phyloP scores from a whole-genome alignment of 1,139 yeast genomes.

The Blastobotrys elegans region DNA sequence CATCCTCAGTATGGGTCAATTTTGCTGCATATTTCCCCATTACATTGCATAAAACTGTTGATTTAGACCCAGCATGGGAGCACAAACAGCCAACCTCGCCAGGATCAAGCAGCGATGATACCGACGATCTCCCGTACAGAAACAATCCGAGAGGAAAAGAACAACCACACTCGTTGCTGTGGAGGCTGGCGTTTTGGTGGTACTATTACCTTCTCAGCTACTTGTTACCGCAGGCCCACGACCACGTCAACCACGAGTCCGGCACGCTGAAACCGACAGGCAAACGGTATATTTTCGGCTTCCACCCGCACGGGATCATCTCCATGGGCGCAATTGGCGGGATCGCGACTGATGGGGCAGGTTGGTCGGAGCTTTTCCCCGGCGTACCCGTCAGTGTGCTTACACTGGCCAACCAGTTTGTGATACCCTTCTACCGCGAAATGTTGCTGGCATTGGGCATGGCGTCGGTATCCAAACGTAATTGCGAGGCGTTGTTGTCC shows the following conservation, averaged over 20 bases:
- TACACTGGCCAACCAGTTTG: slow-evolving; percentile 80
- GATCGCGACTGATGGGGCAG: slow-evolving; percentile 74
- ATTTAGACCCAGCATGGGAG: slow-evolving; percentile 70
- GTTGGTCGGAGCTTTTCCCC: slow-evolving; percentile 66
- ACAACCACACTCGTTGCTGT: slow-evolving; percentile 13
- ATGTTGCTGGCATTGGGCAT: slow-evolving; percentile 77
- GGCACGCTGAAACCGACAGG: slow-evolving; percentile 27
- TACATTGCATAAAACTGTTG: slow-evolving; percentile 61
- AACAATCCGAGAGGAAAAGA: no score
- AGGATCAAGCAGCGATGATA: slow-evolving; percentile 2
- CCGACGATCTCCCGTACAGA: slow-evolving; percentile 13
- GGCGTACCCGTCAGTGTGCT: slow-evolving; percentile 74
- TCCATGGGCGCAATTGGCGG: slow-evolving; percentile 90
- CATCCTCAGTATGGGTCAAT: slow-evolving; percentile 61
- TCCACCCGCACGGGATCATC: slow-evolving; percentile 96
- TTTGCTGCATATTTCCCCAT: slow-evolving; percentile 82
- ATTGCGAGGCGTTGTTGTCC: slow-evolving; percentile 59
- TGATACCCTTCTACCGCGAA: slow-evolving; percentile 84
- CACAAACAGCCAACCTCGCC: not conserved
- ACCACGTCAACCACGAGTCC: not conserved
- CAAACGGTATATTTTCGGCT: slow-evolving; percentile 73
- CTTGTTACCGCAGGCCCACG: slow-evolving; percentile 5
- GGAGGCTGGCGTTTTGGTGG: slow-evolving; percentile 28
- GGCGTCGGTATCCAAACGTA: slow-evolving; percentile 75
- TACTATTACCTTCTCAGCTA: slow-evolving; percentile 18